These are phyloP conservation scores for Emmonsia crescens DNA, from an alignment of 2,329 filamentous ascomycete species.

Conservation along the genomic window DNA sequence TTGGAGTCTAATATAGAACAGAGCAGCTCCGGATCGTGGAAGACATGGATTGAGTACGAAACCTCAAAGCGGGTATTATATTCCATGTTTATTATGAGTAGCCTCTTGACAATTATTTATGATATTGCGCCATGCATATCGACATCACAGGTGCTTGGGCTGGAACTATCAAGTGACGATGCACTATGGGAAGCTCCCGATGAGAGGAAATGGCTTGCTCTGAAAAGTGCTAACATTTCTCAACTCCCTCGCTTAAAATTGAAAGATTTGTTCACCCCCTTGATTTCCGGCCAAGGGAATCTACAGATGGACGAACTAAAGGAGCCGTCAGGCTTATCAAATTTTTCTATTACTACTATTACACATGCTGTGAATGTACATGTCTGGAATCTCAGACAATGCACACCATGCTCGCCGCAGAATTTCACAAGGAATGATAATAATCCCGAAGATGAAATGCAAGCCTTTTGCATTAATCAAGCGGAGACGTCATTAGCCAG, in stretches of 20 bases:
- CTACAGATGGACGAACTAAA: not conserved
- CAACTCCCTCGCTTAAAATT: not conserved
- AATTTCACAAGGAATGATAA: not conserved
- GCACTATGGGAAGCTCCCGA: not conserved
- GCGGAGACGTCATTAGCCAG: not conserved
- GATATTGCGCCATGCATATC: constrained; percentile 1
- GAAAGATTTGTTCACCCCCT: not conserved
- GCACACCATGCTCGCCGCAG: not conserved
- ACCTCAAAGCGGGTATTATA: constrained; percentile 15
- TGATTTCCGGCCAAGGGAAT: not conserved
- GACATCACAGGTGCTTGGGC: not conserved
- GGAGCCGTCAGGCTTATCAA: not conserved
- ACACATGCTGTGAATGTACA: not conserved
- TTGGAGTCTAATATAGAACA: not conserved
- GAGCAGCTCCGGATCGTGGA: not conserved
- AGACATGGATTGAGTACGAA: not conserved
- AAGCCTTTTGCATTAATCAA: not conserved
- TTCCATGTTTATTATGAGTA: not conserved
- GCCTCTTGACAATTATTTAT: not conserved
- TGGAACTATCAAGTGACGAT: not conserved
- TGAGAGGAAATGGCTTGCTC: not conserved
- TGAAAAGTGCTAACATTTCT: not conserved
- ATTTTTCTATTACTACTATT: not conserved
- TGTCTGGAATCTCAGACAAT: not conserved
- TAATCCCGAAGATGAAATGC: not conserved